Base-by-base conservation (phyloP, 2,329 filamentous ascomycete species). In the Chaetothyriales sp. region DNA sequence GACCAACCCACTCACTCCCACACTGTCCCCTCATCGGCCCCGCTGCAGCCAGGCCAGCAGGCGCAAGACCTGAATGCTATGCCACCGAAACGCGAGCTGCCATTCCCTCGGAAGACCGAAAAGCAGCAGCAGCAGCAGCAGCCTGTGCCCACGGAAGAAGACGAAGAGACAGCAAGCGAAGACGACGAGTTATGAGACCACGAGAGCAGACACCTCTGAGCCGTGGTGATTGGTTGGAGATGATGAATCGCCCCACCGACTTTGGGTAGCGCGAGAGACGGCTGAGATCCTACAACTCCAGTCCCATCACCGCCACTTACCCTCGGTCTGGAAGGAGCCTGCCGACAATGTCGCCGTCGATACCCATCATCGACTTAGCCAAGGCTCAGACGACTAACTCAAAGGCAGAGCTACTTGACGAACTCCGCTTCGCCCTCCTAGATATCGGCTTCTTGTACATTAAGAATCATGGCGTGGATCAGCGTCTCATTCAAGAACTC, bases 291-390 rank as follows among this genome's bases (percentile, higher is more conserved):
- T 40, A 40, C 33, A 40, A 10, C 2, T 15, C 7, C 2, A 15
- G 15, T 15, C 9, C 4, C 15, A 40, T 13, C 33, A 40, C 15
- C 3, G 10, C 5, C 33, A 40, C 9, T 15, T 40, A 5, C 13
- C 15, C 10, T 40, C 15, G 7, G 10, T 40, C 13, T 40, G 10
- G 15, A 40, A 40, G 33, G 33, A 13, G 4, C 33, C 9, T 15
- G 10, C 33, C 9, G 33, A 40, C 33, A 15, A 40, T 40, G 33
- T 40, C 33, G 33, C 13, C 33, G 10, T 19, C 44, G n/a, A 67
- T 67, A 20, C 65, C 65, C 0, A 65, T 61, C 4, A 61, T 67
- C 48, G 64, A 67, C 53, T 48, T 67, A 7, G 55, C 63, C 19
- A 58, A 62, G 7, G 56, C 64, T 10, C 57, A 63, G 47, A 58